phyloP scores from a whole-genome alignment of 2,329 filamentous ascomycete genomes.

The Orbilia quercus region DNA sequence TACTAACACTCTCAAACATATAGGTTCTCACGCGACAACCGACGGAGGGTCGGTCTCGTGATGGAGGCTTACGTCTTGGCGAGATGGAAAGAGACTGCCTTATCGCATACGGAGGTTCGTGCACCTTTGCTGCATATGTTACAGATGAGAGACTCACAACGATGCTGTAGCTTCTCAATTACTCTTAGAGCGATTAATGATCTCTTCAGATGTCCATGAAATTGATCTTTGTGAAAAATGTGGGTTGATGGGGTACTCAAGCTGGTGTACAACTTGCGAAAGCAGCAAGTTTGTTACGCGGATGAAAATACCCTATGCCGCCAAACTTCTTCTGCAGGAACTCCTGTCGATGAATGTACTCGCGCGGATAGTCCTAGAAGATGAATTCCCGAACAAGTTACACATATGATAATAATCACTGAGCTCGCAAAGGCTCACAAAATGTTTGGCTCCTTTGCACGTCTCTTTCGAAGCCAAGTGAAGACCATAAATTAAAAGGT shows the following conservation, averaged over 20 bases:
- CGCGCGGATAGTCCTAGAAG: constrained; percentile 86
- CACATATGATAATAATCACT: constrained; percentile 5
- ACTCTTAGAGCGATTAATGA: constrained; percentile 91
- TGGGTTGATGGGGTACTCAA: constrained; percentile 93
- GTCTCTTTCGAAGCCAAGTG: too few relatives aligned
- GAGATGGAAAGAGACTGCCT: constrained; percentile 99
- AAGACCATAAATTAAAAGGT: too few relatives aligned
- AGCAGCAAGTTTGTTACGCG: constrained; percentile 83
- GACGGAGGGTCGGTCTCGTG: constrained; percentile 91
- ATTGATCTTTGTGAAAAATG: constrained; percentile 95
- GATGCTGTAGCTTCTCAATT: constrained; percentile 76
- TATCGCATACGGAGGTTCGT: constrained; percentile 81
- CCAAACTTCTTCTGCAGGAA: constrained; percentile 95
- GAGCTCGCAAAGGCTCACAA: too few relatives aligned
- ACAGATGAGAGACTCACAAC: constrained; percentile 14
- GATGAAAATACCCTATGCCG: constrained; percentile 98
- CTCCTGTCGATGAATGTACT: constrained; percentile 99
- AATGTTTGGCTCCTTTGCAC: too few relatives aligned
- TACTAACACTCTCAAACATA: background rate
- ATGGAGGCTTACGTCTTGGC: constrained; percentile 90
- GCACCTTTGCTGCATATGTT: constrained; percentile 4
- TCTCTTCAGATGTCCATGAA: constrained; percentile 87
- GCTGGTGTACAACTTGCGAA: constrained; percentile 93
- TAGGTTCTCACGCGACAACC: constrained; percentile 89
- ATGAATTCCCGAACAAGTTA: constrained; percentile 74